Percentiles rank a stretch among this genome's conserved stretches.
phyloP scores from a whole-genome alignment of 2,329 filamentous ascomycete species.

The Chrysosporium keratinophilum region DNA sequence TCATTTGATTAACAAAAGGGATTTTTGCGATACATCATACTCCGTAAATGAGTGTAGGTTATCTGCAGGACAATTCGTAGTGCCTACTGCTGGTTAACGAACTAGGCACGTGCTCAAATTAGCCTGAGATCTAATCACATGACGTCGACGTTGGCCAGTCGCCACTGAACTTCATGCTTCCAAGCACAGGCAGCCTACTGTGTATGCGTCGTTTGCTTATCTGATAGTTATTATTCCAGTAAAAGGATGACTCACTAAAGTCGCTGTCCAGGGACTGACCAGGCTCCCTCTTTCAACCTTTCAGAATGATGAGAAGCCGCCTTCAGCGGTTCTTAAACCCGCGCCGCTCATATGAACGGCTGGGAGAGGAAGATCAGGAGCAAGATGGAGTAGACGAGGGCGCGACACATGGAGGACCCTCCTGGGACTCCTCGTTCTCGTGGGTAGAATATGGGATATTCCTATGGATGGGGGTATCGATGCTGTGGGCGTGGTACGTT shows the following conservation, averaged over 20 bases:
- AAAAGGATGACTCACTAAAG: not conserved
- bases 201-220: no score
- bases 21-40: no score
- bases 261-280: not conserved
- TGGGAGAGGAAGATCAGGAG: constrained; percentile 19
- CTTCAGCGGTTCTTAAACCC: constrained; percentile 27
- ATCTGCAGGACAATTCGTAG: no score
- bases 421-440: constrained; percentile 48
- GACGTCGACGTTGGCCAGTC: no score
- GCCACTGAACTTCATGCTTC: no score
- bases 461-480: constrained; percentile 72
- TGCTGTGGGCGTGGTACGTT: constrained; percentile 91
- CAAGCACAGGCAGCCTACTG: no score
- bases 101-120: no score
- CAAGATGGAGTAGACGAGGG: constrained; percentile 25
- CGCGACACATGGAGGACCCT: constrained; percentile 15
- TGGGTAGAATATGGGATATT: constrained; percentile 83
- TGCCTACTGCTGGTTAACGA: no score
- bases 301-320: constrained; percentile 25
- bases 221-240: no score
- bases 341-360: constrained; percentile 24
- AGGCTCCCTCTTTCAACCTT: not conserved
- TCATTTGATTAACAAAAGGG: no score
- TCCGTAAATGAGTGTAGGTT: no score
- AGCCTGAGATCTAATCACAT: no score